Base-by-base conservation (phyloP, 179 eudicot genomes). In the Gypsophila paniculata region DNA sequence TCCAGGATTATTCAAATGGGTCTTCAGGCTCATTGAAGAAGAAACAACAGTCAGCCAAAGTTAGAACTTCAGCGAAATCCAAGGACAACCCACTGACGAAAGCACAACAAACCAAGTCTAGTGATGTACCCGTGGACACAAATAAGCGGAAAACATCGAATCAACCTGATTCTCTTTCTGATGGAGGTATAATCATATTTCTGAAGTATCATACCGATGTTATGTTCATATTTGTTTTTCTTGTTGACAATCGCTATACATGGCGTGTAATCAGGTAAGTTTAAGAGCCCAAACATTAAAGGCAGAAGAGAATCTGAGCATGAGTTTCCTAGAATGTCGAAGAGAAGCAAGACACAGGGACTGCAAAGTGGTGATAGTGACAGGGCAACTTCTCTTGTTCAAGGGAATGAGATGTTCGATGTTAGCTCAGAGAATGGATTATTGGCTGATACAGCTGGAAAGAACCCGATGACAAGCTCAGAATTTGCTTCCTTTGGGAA, bases 301-400 rank as follows among this genome's bases (percentile, higher is more conserved):
- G 77, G 83, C 69, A 88, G 79, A 77, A 78, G 87, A 74, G 89
- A 82, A 66, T 67, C 75, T 57, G 84, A 84, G 76, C 80, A 79
- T 71, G 90, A 87, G 59, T 25, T 51, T 75, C 61, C 86, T 70
- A 85, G 82, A 77, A 61, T 74, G 72, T 84, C 91, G 61, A 94
- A 91, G 82, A 91, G 85, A 77, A 74, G 76, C 57, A 91, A 88
- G 82, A 74, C 76, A 44, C 82, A 71, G 46, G 78, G 67, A 62
- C 52, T 69, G 44, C 84, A 68, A 70, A 51, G 59, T 69, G 72
- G 67, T 67, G 82, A 84, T 72, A 86, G 78, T 63, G 78, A 78
- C 76, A 14, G 77, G 82, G 70, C 57, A 60, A 72, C 85, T 74
- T 79, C 82, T 46, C 78, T 70, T 52, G 84, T 78, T 68, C 82